A percentile compares a stretch with the other conserved stretches of the same genome.
Conservation (phyloP, 1,284 basidiomycete species). For the Apiotrichum sp. region DNA sequence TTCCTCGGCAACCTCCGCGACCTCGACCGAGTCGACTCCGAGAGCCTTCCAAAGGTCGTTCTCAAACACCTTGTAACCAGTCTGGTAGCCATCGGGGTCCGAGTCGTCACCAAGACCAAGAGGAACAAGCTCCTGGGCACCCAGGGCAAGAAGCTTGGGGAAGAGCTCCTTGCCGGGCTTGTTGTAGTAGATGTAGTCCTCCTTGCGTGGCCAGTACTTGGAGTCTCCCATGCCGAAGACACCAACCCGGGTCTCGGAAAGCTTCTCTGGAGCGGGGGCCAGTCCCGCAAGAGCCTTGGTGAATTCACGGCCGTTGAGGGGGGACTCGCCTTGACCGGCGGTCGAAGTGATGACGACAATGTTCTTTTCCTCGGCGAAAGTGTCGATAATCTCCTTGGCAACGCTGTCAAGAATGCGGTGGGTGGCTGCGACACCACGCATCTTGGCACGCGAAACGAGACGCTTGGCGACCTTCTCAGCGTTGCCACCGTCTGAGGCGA, state of each 20-base stretch:
- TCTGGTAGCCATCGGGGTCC: constrained; percentile 92
- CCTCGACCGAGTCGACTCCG: constrained; percentile 83
- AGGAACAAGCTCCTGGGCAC: constrained; percentile 63
- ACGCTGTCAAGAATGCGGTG: constrained; percentile 67
- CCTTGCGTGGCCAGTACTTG: constrained; percentile 97
- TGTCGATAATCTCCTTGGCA: constrained; percentile 56
- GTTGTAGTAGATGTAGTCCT: constrained; percentile 97
- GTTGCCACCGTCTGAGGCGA: constrained; percentile 87
- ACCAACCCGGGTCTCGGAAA: constrained; percentile 60
- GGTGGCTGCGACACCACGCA: constrained; percentile 72
- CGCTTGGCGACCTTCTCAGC: constrained; percentile 95
- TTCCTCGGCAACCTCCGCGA: constrained; percentile 88
- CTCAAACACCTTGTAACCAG: constrained; percentile 95
- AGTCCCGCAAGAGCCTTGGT: constrained; percentile 78
- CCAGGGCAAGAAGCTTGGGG: constrained; percentile 65
- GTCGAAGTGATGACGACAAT: constrained; percentile 86
- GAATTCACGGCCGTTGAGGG: constrained; percentile 88
- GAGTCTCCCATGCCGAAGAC: constrained; percentile 97
- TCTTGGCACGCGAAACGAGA: constrained; percentile 73
- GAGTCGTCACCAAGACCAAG: constrained; percentile 94
- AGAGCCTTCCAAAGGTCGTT: constrained; percentile 87
- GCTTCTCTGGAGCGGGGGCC: constrained; percentile 42
- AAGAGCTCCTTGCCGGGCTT: constrained; percentile 91
- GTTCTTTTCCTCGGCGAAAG: constrained; percentile 57
- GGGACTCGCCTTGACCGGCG: constrained; percentile 98